A percentile compares a stretch with the other conserved stretches of the same genome.
phyloP scores from a whole-genome alignment of 1,139 yeast genomes.

The Kodamaea sp. region DNA sequence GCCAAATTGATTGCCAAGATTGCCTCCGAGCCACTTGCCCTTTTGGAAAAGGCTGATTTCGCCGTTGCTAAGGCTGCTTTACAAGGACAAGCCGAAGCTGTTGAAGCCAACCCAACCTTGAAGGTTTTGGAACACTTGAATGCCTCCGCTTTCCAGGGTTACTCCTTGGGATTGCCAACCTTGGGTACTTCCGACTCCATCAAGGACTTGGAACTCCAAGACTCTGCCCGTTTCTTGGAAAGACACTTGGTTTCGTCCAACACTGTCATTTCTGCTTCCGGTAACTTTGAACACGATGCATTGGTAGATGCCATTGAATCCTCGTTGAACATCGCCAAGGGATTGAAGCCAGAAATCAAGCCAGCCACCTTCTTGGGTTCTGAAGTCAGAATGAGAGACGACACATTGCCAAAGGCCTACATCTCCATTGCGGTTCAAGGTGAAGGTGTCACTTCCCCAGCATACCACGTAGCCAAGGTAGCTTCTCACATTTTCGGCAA shows the following conservation, averaged over 20 bases:
- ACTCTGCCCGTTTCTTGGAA: constrained; percentile 56
- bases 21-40: constrained; percentile 35
- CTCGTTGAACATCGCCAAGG: constrained; percentile 48
- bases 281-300: constrained; percentile 69
- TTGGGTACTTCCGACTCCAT: constrained; percentile 70
- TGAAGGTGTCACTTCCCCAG: constrained; percentile 62
- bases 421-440: constrained; percentile 73
- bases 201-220: constrained; percentile 56
- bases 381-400: constrained; percentile 85
- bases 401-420: constrained; percentile 79
- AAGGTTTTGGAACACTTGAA: constrained; percentile 72
- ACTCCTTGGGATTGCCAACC: constrained; percentile 73
- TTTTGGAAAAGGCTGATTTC: constrained; percentile 36
- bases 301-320: constrained; percentile 65
- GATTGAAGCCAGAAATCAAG: constrained; percentile 54
- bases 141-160: constrained; percentile 82
- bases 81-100: constrained; percentile 38
- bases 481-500: constrained; percentile 72
- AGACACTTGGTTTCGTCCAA: constrained; percentile 62
- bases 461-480: constrained; percentile 69
- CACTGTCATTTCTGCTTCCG: constrained; percentile 70
- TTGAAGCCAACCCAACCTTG: constrained; percentile 48
- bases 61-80: constrained; percentile 38
- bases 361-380: constrained; percentile 76
- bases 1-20: constrained; percentile 39